Conservation (phyloP, 2,329 filamentous ascomycete species). For the Arthrobotrys sinensis region DNA sequence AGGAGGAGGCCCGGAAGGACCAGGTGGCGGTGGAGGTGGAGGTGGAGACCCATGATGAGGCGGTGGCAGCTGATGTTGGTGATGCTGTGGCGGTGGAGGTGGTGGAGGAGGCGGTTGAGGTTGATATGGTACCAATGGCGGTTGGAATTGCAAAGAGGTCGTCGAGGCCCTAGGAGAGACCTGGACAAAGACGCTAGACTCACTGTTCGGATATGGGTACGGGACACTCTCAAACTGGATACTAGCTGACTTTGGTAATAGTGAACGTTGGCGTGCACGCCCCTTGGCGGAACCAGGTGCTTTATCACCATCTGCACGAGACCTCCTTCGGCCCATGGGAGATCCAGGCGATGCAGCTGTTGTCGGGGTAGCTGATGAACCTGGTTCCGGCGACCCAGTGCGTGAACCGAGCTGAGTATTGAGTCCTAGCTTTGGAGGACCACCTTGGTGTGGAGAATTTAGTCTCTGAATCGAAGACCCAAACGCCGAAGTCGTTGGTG, state of each 20-base stretch:
- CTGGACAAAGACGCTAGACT: slow-evolving; percentile 57
- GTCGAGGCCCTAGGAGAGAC: slow-evolving; percentile 54
- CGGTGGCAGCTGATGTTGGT: slow-evolving; percentile 42
- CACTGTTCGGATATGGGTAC: slow-evolving; percentile 55
- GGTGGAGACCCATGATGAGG: slow-evolving; percentile 43
- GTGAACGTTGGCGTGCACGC: slow-evolving; percentile 50
- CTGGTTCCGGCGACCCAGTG: slow-evolving; percentile 49
- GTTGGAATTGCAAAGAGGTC: slow-evolving; percentile 53
- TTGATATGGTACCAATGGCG: slow-evolving; percentile 53
- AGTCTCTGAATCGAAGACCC: slow-evolving; percentile 44
- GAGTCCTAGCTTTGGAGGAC: slow-evolving; percentile 52
- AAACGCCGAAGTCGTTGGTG: slow-evolving; percentile 36
- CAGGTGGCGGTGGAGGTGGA: slow-evolving; percentile 33
- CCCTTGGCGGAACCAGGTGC: slow-evolving; percentile 50
- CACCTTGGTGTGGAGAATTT: slow-evolving; percentile 51
- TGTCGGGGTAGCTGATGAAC: slow-evolving; percentile 50
- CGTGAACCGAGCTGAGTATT: slow-evolving; percentile 50
- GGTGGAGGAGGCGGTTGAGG: slow-evolving; percentile 36
- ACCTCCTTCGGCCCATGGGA: slow-evolving; percentile 54
- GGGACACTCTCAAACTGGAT: slow-evolving; percentile 59
- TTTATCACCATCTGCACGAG: slow-evolving; percentile 51
- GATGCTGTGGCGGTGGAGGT: slow-evolving; percentile 24
- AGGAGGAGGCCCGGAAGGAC: slow-evolving; percentile 31
- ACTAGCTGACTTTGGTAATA: slow-evolving; percentile 54
- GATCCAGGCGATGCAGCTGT: slow-evolving; percentile 55